Evolutionary conservation across 1,284 basidiomycete species (phyloP).

Genomic region (Sanghuangporus sanghuang): DNA sequence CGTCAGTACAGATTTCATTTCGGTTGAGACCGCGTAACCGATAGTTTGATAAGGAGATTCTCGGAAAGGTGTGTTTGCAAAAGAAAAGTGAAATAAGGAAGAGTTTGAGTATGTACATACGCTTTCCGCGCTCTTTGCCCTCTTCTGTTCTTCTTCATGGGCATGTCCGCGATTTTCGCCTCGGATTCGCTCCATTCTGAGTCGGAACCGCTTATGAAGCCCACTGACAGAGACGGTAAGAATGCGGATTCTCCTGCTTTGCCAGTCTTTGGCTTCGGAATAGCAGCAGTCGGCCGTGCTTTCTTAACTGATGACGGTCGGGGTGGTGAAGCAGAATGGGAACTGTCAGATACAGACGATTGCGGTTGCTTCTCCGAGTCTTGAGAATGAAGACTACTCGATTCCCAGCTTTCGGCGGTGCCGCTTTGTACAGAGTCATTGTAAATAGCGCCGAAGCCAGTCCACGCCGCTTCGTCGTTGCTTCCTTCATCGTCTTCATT

Average conservation of each 20-base stretch:
- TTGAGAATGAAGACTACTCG: conserved; percentile 32
- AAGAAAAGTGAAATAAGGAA: conserved; percentile 13
- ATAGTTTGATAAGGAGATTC: neutral
- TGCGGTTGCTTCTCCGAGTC: conserved; percentile 24
- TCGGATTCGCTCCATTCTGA: conserved; percentile 76
- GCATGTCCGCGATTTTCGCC: conserved; percentile 47
- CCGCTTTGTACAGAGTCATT: conserved; percentile 23
- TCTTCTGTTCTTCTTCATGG: conserved; percentile 77
- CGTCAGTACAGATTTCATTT: neutral
- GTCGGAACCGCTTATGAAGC: conserved; percentile 73
- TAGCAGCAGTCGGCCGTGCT: conserved; percentile 17
- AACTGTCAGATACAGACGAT: conserved; percentile 15
- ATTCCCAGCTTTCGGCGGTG: conserved; percentile 34
- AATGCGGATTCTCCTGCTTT: conserved; percentile 61
- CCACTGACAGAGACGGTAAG: conserved; percentile 82
- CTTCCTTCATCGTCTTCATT: conserved; percentile 16
- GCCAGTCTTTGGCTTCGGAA: conserved; percentile 18
- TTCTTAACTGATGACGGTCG: conserved; percentile 17
- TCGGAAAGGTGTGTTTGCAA: conserved; percentile 1
- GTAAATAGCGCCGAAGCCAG: conserved; percentile 18
- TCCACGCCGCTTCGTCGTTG: conserved; percentile 11
- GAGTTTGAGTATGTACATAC: conserved; percentile 57
- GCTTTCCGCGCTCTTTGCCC: conserved; percentile 89
- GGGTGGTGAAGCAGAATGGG: conserved; percentile 15
- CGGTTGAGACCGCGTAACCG: neutral